A percentile compares a stretch with the other conserved stretches of the same genome.
Evolutionary conservation across 2,329 filamentous ascomycete species (phyloP).

Genomic region (Colletotrichum trifolii): DNA sequence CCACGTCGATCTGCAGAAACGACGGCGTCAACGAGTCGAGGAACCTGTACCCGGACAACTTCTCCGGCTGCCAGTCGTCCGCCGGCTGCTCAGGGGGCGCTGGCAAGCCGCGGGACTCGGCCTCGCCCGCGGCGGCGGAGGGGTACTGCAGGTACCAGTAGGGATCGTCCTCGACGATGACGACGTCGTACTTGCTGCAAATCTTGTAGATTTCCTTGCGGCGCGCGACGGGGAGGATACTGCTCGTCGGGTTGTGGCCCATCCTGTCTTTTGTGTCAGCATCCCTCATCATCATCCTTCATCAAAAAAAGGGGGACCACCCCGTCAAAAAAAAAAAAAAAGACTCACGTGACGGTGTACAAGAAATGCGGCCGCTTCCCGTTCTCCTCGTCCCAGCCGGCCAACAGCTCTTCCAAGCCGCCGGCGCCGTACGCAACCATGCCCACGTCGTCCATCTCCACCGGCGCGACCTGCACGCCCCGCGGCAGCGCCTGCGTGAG

Average conservation of each 20-base stretch:
- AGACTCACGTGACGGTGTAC: constrained; percentile 87
- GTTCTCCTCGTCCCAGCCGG: constrained; percentile 81
- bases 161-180: constrained; percentile 94
- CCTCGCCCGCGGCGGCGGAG: constrained; percentile 67
- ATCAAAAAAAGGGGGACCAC: no score
- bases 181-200: constrained; percentile 85
- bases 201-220: constrained; percentile 83
- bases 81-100: constrained; percentile 41
- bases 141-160: constrained; percentile 97
- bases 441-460: constrained; percentile 81
- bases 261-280: constrained; percentile 40
- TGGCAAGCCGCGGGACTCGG: constrained; percentile 57
- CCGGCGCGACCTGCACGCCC: constrained; percentile 78
- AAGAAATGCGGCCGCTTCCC: constrained; percentile 85
- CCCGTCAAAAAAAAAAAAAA: background rate
- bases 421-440: constrained; percentile 81
- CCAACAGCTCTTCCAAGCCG: constrained; percentile 80
- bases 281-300: background rate
- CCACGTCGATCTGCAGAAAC: constrained; percentile 82
- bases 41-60: constrained; percentile 75
- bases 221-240: constrained; percentile 77
- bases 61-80: constrained; percentile 43
- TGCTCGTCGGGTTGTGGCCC: constrained; percentile 89
- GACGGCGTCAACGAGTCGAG: constrained; percentile 86
- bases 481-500: constrained; percentile 74